Conservation (phyloP, 169 alveolate genomes). For the Cryptosporidium muris region DNA sequence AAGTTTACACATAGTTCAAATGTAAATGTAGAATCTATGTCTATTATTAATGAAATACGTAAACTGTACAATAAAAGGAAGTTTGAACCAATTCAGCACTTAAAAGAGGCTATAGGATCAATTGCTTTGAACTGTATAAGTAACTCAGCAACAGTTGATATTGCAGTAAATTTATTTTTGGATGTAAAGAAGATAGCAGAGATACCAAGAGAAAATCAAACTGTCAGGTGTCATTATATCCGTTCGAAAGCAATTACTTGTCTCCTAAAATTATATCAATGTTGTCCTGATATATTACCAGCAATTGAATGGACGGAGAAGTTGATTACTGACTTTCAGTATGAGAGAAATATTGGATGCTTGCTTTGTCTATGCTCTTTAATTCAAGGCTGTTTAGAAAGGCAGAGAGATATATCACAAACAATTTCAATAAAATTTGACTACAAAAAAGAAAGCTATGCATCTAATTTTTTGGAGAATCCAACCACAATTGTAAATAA, state of each 20-base stretch:
- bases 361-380: conserved; percentile 42
- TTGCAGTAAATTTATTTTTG: conserved; percentile 53
- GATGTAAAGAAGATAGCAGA: conserved; percentile 44
- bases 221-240: conserved; percentile 3
- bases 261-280: conserved; percentile 36
- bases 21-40: background rate
- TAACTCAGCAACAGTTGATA: conserved; percentile 39
- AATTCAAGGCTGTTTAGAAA: background rate
- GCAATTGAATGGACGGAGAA: conserved; percentile 47
- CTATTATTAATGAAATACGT: conserved; percentile 1
- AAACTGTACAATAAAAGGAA: background rate
- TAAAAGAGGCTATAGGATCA: background rate
- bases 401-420: background rate
- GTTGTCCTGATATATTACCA: conserved; percentile 54
- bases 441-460: background rate
- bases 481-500: background rate
- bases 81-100: background rate
- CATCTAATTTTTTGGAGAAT: background rate
- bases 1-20: background rate
- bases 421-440: background rate
- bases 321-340: conserved; percentile 34
- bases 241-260: conserved; percentile 67
- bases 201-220: conserved; percentile 18
- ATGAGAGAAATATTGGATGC: conserved; percentile 43
- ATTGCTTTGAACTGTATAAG: conserved; percentile 54